Evolutionary conservation across 2,329 filamentous ascomycete genomes (phyloP).

Genomic region (Scedosporium boydii): DNA sequence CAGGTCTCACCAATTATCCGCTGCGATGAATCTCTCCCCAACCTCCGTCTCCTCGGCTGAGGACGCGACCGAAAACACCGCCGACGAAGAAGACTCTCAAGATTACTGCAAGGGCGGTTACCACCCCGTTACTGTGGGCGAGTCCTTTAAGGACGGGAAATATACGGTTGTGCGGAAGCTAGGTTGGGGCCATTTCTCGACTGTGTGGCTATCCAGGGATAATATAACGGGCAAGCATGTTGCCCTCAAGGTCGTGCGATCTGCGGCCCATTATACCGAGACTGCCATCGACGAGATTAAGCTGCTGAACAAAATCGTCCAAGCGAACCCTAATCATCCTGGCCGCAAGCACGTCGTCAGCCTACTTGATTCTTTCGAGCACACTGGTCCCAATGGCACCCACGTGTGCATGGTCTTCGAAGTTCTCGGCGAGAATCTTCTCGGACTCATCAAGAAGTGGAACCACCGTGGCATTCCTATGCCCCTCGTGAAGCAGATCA

Average conservation of each 20-base stretch:
- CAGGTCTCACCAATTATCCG: constrained; percentile 46
- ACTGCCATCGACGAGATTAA: constrained; percentile 99
- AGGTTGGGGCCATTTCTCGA: constrained; percentile 99
- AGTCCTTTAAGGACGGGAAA: constrained; percentile 95
- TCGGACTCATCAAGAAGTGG: constrained; percentile 96
- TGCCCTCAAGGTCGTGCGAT: constrained; percentile 94
- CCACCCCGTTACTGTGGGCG: constrained; percentile 87
- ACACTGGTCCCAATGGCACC: constrained; percentile 90
- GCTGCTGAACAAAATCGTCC: constrained; percentile 90
- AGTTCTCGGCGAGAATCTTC: constrained; percentile 86
- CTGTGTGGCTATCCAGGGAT: constrained; percentile 77
- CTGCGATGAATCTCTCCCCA: constrained; percentile 61
- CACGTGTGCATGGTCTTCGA: constrained; percentile 99
- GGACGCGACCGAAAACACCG: constrained; percentile 81
- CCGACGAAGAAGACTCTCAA: constrained; percentile 96
- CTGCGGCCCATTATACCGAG: constrained; percentile 96
- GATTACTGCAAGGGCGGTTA: constrained; percentile 99
- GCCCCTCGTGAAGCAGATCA: constrained; percentile 95
- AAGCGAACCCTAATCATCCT: constrained; percentile 88
- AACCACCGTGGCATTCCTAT: constrained; percentile 96
- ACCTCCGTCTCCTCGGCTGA: constrained; percentile 70
- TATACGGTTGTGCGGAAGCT: constrained; percentile 95
- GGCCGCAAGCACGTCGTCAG: constrained; percentile 94
- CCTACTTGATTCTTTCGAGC: constrained; percentile 91
- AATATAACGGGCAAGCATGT: constrained; percentile 88